Evolutionary conservation across 331 rosid species (phyloP), one percentile per base, ranked within the genome.

Genomic region (Pyrus hybrid): DNA sequence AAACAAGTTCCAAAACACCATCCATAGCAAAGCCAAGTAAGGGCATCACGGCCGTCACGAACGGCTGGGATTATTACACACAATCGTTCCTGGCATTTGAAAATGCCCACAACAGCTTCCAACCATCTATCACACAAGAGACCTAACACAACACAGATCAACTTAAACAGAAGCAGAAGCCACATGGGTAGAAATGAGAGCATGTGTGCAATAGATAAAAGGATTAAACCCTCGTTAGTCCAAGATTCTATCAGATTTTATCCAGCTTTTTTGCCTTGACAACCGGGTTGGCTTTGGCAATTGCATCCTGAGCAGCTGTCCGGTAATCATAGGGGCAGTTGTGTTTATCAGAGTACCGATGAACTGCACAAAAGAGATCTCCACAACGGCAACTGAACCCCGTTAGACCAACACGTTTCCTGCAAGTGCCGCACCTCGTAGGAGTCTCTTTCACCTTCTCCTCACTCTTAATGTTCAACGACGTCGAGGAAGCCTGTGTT

Each of bases 381-480:
- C 88, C 88, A 54, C 88, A 84, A 29, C 83, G 77, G 60, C 88
- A 84, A 47, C 72, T 78, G 81, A 85, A 85, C 25, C 84, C 88
- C 0, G 84, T 85, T 32, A 85, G 72, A 54, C 88, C 88, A 41
- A 85, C 74, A 1, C 85, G 88, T 23, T 78, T 84, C 81, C 83
- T 78, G 79, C 88, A 84, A 51, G 77, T 30, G 67, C 45, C 77
- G 79, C 88, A 85, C 76, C 84, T 75, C 25, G 75, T 79, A 30
- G 84, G 80, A 43, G 75, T 68, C 30, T 51, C 83, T 33, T 80
- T 82, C 76, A 72, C 83, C 83, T 82, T 85, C 65, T 82, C 83
- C 64, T 74, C 83, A 14, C 21, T 63, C 66, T 56, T 68, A 57
- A 35, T 37, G 74, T 53, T 73, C 62, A 35, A 56, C 9, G 80